Evolutionary conservation across 1,284 basidiomycete species (phyloP).

Genomic region (Tylopilus sp.): DNA sequence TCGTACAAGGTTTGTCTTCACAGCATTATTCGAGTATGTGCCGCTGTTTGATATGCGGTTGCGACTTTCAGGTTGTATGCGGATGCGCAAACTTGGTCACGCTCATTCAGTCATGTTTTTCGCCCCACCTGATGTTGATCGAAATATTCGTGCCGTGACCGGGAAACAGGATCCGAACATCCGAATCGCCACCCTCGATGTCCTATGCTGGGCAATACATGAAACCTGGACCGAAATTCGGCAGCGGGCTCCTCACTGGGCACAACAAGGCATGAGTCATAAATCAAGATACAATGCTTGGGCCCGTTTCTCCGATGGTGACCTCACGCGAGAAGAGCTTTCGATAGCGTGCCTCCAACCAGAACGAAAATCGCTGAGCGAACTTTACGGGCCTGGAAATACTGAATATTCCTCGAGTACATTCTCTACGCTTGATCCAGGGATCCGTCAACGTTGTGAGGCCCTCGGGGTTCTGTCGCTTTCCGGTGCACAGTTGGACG

Average conservation of each 20-base stretch:
- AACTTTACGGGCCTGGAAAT: too few species aligned
- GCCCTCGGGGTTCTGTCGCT: constrained; percentile 37
- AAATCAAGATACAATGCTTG: too few species aligned
- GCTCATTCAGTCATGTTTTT: constrained; percentile 61
- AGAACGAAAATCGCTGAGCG: too few species aligned
- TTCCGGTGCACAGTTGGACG: constrained; percentile 39
- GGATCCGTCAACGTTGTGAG: constrained; percentile 29
- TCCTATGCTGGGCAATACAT: constrained; percentile 55
- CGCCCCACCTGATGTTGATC: constrained; percentile 57
- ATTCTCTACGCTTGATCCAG: constrained; percentile 28
- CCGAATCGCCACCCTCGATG: constrained; percentile 36
- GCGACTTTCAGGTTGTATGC: constrained; percentile 48
- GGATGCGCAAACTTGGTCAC: constrained; percentile 59
- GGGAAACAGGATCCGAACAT: constrained; percentile 6
- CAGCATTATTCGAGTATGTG: too few species aligned
- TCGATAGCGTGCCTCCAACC: too few species aligned
- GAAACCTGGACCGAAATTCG: constrained; percentile 52
- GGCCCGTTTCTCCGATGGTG: too few species aligned
- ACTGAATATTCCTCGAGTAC: too few species aligned
- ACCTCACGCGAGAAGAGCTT: too few species aligned
- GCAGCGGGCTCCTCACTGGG: constrained; percentile 54
- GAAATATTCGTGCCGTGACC: constrained; percentile 45
- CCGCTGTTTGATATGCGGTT: too few species aligned
- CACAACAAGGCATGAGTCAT: constrained; percentile 55
- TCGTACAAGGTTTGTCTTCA: constrained; percentile 57